Base-by-base conservation (phyloP, 305 asterid species). In the Coffea humblotiana region DNA sequence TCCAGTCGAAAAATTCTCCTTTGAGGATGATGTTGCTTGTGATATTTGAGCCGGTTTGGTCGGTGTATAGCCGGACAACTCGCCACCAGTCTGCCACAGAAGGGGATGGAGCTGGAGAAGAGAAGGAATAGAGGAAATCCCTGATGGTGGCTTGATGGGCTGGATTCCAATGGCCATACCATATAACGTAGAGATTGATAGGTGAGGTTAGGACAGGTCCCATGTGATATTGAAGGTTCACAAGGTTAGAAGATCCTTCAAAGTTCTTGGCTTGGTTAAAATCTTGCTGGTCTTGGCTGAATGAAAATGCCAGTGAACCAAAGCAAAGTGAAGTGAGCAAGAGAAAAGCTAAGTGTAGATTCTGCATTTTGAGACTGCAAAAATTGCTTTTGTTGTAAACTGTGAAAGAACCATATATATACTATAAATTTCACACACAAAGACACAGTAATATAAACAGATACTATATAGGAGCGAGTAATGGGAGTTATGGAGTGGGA, bases 1-100 rank as follows among this genome's bases (percentile, higher is more conserved):
- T 69, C 67, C 6, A 40, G 76, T 93, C 97, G 60, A 60, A 82
- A 63, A 78, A 93, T 78, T 93, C 92, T 52, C 90, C 88, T 37
- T 37, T 37, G 43, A 37, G 2, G 92, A 49, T 68, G 40, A 93
- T 45, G 32, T 76, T 51, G 14, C 63, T 63, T 12, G 97, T 86
- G 47, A 93, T 78, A 77, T 89, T 90, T 0, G 90, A 82, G 3
- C 89, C 87, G 0, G 94, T 93, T 80, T 92, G 98, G 71, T 93
- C 97, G 14, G 93, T 83, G 88, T 93, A 92, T 27, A 91, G 91
- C 65, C 75, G 78, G 64, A 90, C 83, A 15, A 92, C 89, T 16
- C 82, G 87, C 98, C 98, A 93, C 97, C 98, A 93, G 61, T 91
- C 92, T 15, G 93, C 78, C 10, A 92, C 93, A 0, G 93, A 92